Evolutionary conservation across 345 rosid species (phyloP).

Genomic region (Brassica nigra): DNA sequence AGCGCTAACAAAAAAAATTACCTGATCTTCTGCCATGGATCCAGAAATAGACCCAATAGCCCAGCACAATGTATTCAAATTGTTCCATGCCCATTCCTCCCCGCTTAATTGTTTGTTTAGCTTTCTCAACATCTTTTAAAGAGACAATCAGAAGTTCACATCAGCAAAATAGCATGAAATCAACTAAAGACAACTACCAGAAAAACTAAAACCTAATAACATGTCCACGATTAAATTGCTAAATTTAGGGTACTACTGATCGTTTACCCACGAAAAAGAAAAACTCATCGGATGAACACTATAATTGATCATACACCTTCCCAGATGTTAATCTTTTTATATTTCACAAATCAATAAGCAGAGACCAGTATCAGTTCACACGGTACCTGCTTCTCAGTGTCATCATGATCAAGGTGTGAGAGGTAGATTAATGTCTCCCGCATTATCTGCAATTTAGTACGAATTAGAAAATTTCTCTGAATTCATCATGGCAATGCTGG

Average conservation of each 20-base stretch:
- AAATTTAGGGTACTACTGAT: not conserved
- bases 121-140: slow-evolving; percentile 87
- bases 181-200: not conserved
- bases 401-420: slow-evolving; percentile 97
- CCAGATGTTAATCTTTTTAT: not conserved
- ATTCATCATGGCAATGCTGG: not conserved
- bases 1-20: slow-evolving; percentile 35
- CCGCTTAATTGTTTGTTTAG: slow-evolving; percentile 91
- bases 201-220: slow-evolving; percentile 1
- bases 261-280: not conserved
- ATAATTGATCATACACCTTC: slow-evolving; percentile 17
- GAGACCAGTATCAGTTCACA: slow-evolving; percentile 15
- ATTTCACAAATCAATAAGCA: slow-evolving; percentile 10
- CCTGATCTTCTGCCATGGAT: slow-evolving; percentile 99
- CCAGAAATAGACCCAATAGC: slow-evolving; percentile 99
- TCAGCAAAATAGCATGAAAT: slow-evolving; percentile 21
- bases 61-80: slow-evolving; percentile 95
- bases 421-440: slow-evolving; percentile 93
- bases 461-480: slow-evolving; percentile 3
- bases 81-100: slow-evolving; percentile 99
- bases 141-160: slow-evolving; percentile 20
- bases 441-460: slow-evolving; percentile 72
- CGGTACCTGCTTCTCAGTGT: slow-evolving; percentile 95
- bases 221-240: not conserved
- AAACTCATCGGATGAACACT: not conserved